Evolutionary conservation across 768 basidiomycete genomes (phyloP).

Genomic region (Asterophora parasitica): DNA sequence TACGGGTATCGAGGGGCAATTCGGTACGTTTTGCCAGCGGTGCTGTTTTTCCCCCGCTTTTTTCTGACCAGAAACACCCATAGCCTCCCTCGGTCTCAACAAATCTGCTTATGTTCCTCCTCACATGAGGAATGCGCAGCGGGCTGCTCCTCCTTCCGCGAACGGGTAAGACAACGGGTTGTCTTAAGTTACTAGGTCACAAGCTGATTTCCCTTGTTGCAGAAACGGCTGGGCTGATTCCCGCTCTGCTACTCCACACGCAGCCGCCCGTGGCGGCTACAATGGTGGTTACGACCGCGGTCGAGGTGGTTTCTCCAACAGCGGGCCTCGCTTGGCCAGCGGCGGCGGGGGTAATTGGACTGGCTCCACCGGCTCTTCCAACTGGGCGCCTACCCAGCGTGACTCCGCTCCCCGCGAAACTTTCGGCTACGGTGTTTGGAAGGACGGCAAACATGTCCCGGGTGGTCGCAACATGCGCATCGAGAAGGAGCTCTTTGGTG

Average conservation of each 20-base stretch:
- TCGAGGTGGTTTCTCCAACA: slow-evolving; percentile 33
- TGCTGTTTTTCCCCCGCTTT: slow-evolving; percentile 5
- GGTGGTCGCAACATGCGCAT: slow-evolving; percentile 81
- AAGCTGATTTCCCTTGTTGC: slow-evolving; percentile 12
- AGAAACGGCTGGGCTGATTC: slow-evolving; percentile 74
- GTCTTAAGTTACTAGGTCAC: slow-evolving; percentile 7
- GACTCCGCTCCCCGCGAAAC: slow-evolving; percentile 45
- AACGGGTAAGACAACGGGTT: slow-evolving; percentile 45
- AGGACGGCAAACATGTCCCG: slow-evolving; percentile 81
- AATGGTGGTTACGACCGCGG: slow-evolving; percentile 39
- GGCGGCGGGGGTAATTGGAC: slow-evolving; percentile 44
- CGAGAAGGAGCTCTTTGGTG: slow-evolving; percentile 96
- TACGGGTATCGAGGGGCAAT: slow-evolving; percentile 68
- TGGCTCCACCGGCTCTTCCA: slow-evolving; percentile 27
- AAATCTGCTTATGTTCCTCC: slow-evolving; percentile 88
- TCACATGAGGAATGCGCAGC: slow-evolving; percentile 81
- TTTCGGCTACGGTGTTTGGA: slow-evolving; percentile 76
- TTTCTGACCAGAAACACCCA: slow-evolving; percentile 5
- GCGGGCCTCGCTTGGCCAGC: slow-evolving; percentile 36
- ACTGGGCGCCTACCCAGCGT: slow-evolving; percentile 30
- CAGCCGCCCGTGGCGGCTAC: slow-evolving; percentile 40
- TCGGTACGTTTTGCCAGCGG: slow-evolving; percentile 43
- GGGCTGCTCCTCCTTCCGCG: slow-evolving; percentile 65
- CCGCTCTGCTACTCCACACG: slow-evolving; percentile 60
- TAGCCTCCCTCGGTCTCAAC: slow-evolving; percentile 74